Evolutionary conservation across 345 rosid genomes (phyloP).

Genomic region (Populus tremula): DNA sequence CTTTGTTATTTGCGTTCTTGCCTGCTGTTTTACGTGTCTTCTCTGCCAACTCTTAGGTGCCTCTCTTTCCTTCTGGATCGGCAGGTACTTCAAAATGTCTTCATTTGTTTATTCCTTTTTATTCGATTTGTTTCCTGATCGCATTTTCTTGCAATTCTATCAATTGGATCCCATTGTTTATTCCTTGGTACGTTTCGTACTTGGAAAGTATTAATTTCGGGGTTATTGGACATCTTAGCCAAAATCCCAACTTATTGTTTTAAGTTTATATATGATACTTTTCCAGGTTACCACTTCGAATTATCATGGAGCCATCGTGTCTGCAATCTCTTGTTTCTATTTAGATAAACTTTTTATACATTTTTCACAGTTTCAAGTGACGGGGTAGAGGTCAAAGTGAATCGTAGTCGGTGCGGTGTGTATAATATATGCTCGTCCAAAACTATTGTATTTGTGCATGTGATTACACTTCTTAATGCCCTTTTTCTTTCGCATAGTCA

Average conservation of each 20-base stretch:
- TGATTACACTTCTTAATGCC: not conserved
- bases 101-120: not conserved
- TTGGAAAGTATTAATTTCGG: not conserved
- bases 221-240: not conserved
- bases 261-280: too few species aligned
- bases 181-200: not conserved
- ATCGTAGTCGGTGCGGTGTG: not conserved
- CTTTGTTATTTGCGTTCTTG: slow-evolving; percentile 77
- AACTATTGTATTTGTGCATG: not conserved
- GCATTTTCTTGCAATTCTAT: not conserved
- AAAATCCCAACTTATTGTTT: not conserved
- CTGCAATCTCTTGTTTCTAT: not conserved
- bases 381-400: not conserved
- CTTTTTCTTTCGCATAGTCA: not conserved
- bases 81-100: slow-evolving; percentile 49
- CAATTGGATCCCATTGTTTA: not conserved
- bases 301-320: not conserved
- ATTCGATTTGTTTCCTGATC: not conserved
- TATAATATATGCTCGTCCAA: not conserved
- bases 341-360: not conserved
- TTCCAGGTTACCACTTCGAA: not conserved
- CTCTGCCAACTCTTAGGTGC: slow-evolving; percentile 80
- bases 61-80: slow-evolving; percentile 85
- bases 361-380: not conserved
- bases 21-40: slow-evolving; percentile 78